Evolutionary conservation across 2,329 filamentous ascomycete genomes (phyloP).

Genomic region (Epichloe aotearoae): DNA sequence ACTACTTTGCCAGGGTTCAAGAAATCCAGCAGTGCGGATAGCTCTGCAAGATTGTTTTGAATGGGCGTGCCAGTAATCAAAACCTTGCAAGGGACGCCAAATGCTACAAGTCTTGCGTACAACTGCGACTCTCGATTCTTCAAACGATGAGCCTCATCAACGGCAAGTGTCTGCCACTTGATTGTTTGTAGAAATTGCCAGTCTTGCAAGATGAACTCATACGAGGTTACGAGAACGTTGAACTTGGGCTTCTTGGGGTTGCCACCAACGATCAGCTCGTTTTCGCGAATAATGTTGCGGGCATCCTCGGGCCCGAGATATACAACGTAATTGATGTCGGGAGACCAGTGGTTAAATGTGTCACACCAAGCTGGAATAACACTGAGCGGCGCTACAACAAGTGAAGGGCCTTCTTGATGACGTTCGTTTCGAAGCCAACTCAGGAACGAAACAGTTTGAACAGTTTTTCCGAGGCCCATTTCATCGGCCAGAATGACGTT

Average conservation of each 20-base stretch:
- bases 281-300: conserved; percentile 75
- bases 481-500: conserved; percentile 97
- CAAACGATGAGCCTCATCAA: conserved; percentile 91
- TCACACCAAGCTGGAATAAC: conserved; percentile 98
- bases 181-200: conserved; percentile 73
- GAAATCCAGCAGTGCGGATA: conserved; percentile 89
- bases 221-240: conserved; percentile 94
- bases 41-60: conserved; percentile 88
- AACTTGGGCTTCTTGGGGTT: conserved; percentile 88
- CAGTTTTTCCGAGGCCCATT: conserved; percentile 97
- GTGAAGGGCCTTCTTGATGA: conserved; percentile 82
- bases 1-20: conserved; percentile 87
- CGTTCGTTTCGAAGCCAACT: conserved; percentile 91
- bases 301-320: conserved; percentile 86
- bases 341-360: conserved; percentile 92
- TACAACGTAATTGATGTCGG: conserved; percentile 91
- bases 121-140: conserved; percentile 95
- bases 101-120: conserved; percentile 72
- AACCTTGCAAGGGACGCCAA: conserved; percentile 76
- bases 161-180: conserved; percentile 94
- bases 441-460: conserved; percentile 92
- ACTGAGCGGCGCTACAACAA: conserved; percentile 93
- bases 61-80: conserved; percentile 96
- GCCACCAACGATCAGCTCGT: conserved; percentile 76
- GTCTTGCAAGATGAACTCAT: conserved; percentile 88